Evolutionary conservation across 2,329 filamentous ascomycete genomes (phyloP), one percentile per base, ranked within the genome.

Genomic region (Zelopaecilomyces penicillatus): DNA sequence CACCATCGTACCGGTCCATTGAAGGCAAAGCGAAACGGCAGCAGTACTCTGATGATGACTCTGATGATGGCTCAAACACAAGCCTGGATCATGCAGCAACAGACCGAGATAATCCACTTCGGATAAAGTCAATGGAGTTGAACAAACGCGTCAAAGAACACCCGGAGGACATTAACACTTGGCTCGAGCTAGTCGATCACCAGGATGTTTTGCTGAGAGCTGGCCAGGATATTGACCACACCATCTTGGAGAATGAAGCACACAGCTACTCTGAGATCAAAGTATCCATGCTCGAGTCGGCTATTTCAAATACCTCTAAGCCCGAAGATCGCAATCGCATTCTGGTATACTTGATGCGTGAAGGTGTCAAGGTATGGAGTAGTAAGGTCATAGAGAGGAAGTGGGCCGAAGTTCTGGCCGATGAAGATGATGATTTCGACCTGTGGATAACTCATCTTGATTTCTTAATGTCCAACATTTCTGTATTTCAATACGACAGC

Each of bases 111-210:
- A 66, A 73, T 30, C 68, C 74, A 2, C 60, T 76, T 3, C 76
- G 69, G 37, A 66, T 73, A 56, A 75, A 66, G 45, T 80, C 79
- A 10, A 70, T 83, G 0, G 69, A 81, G 42, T 68, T 96, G 6
- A 78, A 75, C 3, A 76, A 74, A 9, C 72, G 62, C 30, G 80
- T 88, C 31, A 80, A 83, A 44, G 70, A 83, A 1, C 62, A 78
- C 26, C 87, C 89, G 1, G 62, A 72, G 5, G 77, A 94, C 55
- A 70, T 86, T 19, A 68, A 80, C 36, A 73, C 80, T 12, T 97
- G 91, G 91, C 63, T 94, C 11, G 73, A 78, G 33, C 71, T 96
- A n/a, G 83, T 91, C 38, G 68, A 80, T 6, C 81, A 95, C 49
- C 91, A 97, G 64, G 80, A 88, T 49, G 62, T 65, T 2, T 69